Base-by-base conservation (phyloP, 1,284 basidiomycete species). In the Ceratobasidium papillatum region DNA sequence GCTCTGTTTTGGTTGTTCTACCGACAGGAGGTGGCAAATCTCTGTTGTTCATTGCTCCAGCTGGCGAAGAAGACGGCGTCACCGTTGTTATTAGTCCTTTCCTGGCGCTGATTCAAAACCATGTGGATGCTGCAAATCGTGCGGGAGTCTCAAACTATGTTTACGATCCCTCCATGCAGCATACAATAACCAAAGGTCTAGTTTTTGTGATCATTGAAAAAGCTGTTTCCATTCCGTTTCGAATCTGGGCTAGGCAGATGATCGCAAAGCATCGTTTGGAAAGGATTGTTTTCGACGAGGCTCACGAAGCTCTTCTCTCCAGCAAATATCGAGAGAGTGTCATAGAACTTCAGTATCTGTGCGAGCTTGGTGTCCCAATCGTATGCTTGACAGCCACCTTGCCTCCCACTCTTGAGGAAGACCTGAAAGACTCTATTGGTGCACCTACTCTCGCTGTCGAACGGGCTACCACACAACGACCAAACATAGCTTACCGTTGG, bases 231-330 rank as follows among this genome's bases (percentile, higher is more conserved):
- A 17, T 9, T 22, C 4, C 32, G 3, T 59, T 59, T 25, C 32
- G 17, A 17, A 41, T 9, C 19, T 59, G 58, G 58, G 7, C 12
- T 8, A 17, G 3, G 19, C 32, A 30, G 9, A 36, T 38, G 12
- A 34, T 32, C 7, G 32, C 8, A 5, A n/a, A 59, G 9, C 17
- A 36, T 4, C 3, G 22, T 1, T 30, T 68, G 2, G 4, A 22
- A 25, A 30, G 65, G 17, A 56, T 69, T 17, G 51, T 56, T 2
- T 41, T 69, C n/a, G 65, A 69, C 32, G 65, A 69, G 19, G 52
- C 17, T 2, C 65, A 69, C 36, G 25, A 54, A 4, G 27, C 27
- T 4, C 19, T 69, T 14, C 2, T 25, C 8, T 0, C 36, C 12
- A 2, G 22, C 1, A 19, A 5, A 5, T 69, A 56, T 30, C 65